These are phyloP conservation scores for Cordyceps farinosa DNA, from an alignment of 2,329 filamentous ascomycete species.

Conservation along the genomic window DNA sequence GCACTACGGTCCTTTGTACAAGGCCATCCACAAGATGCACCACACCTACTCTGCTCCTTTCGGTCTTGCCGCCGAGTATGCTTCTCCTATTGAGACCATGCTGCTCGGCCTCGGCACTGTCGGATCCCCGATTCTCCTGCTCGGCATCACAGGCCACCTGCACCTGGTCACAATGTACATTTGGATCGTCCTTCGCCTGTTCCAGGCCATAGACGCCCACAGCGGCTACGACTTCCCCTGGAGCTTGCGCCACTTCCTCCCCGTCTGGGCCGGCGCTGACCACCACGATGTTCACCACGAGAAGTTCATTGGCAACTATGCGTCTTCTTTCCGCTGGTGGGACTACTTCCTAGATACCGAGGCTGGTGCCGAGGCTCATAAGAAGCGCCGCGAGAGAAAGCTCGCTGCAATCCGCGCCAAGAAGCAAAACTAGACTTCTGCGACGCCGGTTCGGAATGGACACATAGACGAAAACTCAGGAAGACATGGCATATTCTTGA, in stretches of 20 bases:
- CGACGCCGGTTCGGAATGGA: not conserved
- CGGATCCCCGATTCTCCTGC: conserved; percentile 77
- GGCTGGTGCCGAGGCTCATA: conserved; percentile 80
- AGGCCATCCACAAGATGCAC: conserved; percentile 96
- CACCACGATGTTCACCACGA: conserved; percentile 98
- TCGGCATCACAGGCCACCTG: conserved; percentile 75
- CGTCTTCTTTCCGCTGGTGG: conserved; percentile 99
- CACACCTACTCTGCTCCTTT: conserved; percentile 98
- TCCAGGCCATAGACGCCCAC: conserved; percentile 97
- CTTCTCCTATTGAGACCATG: conserved; percentile 96
- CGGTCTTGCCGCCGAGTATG: conserved; percentile 93
- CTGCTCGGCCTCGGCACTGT: conserved; percentile 86
- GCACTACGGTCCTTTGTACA: conserved; percentile 95
- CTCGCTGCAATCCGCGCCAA: conserved; percentile 59
- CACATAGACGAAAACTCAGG: not conserved
- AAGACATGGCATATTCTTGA: not conserved
- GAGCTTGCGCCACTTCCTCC: conserved; percentile 91
- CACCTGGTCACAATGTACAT: conserved; percentile 97
- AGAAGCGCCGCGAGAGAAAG: conserved; percentile 78
- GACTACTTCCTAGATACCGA: conserved; percentile 93
- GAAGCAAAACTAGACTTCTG: conserved; percentile 58
- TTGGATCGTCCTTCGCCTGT: conserved; percentile 89
- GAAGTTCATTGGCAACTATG: conserved; percentile 97
- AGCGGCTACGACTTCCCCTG: conserved; percentile 98
- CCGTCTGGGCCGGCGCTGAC: conserved; percentile 95